Base-by-base conservation (phyloP, 805 yeast genomes). In the Saccharomycopsis sp. region DNA sequence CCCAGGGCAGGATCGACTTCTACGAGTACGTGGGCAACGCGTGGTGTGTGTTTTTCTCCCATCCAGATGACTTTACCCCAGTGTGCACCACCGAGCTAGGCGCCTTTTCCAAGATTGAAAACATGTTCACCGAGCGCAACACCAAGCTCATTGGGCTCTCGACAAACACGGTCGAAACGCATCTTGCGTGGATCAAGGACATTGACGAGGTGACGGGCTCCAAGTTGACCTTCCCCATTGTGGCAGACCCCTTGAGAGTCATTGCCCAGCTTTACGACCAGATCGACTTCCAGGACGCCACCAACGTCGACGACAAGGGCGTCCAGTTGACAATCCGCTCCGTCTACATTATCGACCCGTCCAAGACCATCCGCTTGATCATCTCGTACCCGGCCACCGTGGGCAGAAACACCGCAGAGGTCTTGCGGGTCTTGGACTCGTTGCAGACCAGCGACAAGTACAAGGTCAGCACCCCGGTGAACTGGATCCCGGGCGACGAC, bases 81-180 rank as follows among this genome's bases (percentile, higher is more conserved):
- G 83, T 80, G 36, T 80, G 87, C 59, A 80, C 86, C 49, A 80
- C 87, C 38, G 87, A 80, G 59, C 65, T 80, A 45, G 86, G 86
- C 48, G 86, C 85, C 5, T 78, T 80, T 54, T 79, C 85, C 49
- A 71, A 74, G 55, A 64, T 80, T 55, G 75, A 77, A 55, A 80
- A 81, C 10, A 85, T 79, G 57, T 80, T 80, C 55, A 66, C 65
- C 51, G 69, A 72, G 57, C 68, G 85, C 57, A 71, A 72, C 42
- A 78, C 77, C 41, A 77, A 77, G 54, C 65, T 80, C 55, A 70
- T 80, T 55, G 86, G 85, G 29, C 64, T 80, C 45, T 75, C 82
- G 23, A 79, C 82, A 42, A 79, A 80, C 58, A 73, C 66, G 27
- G 64, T 74, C 22, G 73, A 69, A 27, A 71, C 79, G 37, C 86